Conservation (phyloP, 352 stramenopile species). For the Globisporangium iwayamae region DNA sequence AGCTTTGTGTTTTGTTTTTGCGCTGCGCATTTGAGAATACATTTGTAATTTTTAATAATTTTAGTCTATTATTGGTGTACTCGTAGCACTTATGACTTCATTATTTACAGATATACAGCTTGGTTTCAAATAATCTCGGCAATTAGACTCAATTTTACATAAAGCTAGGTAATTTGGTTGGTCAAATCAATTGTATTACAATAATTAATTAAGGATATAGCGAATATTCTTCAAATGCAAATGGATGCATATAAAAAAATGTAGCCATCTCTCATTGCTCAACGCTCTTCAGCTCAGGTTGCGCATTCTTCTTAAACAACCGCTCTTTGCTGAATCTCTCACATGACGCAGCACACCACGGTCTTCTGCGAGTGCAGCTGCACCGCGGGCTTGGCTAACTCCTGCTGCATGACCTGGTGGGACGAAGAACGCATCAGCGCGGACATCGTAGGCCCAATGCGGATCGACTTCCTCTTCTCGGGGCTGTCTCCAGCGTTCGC, state of each 20-base stretch:
- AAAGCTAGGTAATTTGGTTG: too few relatives aligned
- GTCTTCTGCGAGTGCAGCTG: conserved; percentile 17
- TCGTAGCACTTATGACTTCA: too few relatives aligned
- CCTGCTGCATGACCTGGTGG: neutral
- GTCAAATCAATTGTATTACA: too few relatives aligned
- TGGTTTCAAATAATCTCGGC: too few relatives aligned
- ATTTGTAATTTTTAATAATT: neutral
- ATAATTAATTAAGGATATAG: too few relatives aligned
- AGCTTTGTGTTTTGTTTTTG: neutral
- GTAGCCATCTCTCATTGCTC: too few relatives aligned
- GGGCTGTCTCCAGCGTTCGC: neutral
- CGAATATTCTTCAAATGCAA: too few relatives aligned
- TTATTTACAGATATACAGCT: too few relatives aligned
- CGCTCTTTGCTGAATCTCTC: neutral
- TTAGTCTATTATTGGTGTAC: too few relatives aligned
- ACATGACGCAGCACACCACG: conserved; percentile 29
- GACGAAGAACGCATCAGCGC: conserved; percentile 7
- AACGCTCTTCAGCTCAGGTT: neutral
- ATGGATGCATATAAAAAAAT: too few relatives aligned
- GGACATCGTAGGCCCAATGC: neutral
- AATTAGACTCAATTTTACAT: too few relatives aligned
- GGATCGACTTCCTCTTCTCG: neutral
- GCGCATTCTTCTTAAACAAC: neutral
- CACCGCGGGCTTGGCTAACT: neutral
- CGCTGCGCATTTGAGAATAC: neutral